Evolutionary conservation across 2,329 filamentous ascomycete genomes (phyloP), one percentile per base, ranked within the genome.

Genomic region (Xylariaceae sp.): DNA sequence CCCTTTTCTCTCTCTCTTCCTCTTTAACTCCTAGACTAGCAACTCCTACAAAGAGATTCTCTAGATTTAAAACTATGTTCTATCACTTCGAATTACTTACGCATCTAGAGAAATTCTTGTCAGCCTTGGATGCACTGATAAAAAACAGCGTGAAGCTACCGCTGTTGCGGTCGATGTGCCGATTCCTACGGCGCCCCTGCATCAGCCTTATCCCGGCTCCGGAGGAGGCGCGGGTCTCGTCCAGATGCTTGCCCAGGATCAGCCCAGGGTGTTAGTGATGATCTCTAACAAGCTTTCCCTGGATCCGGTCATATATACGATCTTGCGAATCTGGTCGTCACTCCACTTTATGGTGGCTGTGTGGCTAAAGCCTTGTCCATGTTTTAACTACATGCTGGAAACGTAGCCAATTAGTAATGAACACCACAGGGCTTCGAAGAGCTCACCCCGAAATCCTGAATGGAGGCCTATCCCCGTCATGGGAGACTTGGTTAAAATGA

Each of bases 181-280:
- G 32, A 20, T 39, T 16, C 16, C 23, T 3, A 6, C 7, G n/a
- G n/a, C 24, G 32, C 29, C 11, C 20, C 16, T 27, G n/a, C n/a
- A 33, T 18, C 16, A 47, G 29, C 27, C 30, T 21, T 13, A 46
- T n/a, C 36, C 39, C 24, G 29, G 18, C 41, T 27, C 36, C 27
- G 13, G 32, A 29, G 27, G 53, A 55, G 54, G 60, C 55, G 49
- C 50, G 52, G 55, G 57, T 60, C 44, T 60, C 50, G 49, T 45
- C 33, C 46, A 50, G 23, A n/a, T 44, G 26, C 41, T 39, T 39
- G n/a, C 24, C 41, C 11, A 26, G 27, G 50, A 42, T 57, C 27
- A 33, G 13, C 30, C n/a, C 36, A 42, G 26, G 46, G 46, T 44
- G 20, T 36, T n/a, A 5, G 2, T 35, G 43, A 16, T 20, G 32